These are phyloP conservation scores for Pseudozyma pruni DNA, from an alignment of 1,284 basidiomycete species.

Conservation along the genomic window DNA sequence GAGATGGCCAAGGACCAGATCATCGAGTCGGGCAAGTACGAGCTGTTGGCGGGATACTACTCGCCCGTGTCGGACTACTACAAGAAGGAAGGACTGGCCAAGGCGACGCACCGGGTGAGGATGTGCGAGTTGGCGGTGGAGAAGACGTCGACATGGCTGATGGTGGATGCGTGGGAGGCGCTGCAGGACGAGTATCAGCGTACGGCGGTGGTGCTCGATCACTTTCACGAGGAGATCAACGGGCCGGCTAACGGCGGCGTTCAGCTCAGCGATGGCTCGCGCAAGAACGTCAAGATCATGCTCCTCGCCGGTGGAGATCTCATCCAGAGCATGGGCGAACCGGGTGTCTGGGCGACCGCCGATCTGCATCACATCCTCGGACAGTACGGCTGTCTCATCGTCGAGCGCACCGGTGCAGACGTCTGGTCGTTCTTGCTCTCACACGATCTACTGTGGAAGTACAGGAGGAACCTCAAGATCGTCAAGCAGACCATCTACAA, in stretches of 20 bases:
- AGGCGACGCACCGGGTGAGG: slow-evolving; percentile 65
- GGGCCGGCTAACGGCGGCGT: slow-evolving; percentile 68
- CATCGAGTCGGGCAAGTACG: slow-evolving; percentile 89
- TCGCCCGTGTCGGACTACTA: slow-evolving; percentile 77
- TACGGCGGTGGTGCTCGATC: slow-evolving; percentile 93
- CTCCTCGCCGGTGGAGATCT: slow-evolving; percentile 95
- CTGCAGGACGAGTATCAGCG: slow-evolving; percentile 89
- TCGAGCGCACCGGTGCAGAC: slow-evolving; percentile 93
- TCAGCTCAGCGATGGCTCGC: slow-evolving; percentile 55
- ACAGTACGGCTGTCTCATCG: slow-evolving; percentile 91
- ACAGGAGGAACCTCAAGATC: slow-evolving; percentile 86
- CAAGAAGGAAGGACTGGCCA: slow-evolving; percentile 66
- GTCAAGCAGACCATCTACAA: slow-evolving; percentile 92
- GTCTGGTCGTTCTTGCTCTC: slow-evolving; percentile 76
- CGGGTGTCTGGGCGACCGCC: slow-evolving; percentile 94
- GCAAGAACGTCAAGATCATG: slow-evolving; percentile 76
- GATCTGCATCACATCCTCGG: slow-evolving; percentile 98
- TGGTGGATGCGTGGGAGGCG: slow-evolving; percentile 98
- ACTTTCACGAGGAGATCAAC: slow-evolving; percentile 94
- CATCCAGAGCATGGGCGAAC: slow-evolving; percentile 97
- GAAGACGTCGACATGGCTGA: slow-evolving; percentile 70
- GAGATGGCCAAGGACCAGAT: slow-evolving; percentile 97
- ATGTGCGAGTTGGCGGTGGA: slow-evolving; percentile 68
- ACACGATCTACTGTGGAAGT: slow-evolving; percentile 72
- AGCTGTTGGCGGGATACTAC: slow-evolving; percentile 92